Conservation (phyloP, 202 grass and related monocot genomes). For the Eragrostis tef region DNA sequence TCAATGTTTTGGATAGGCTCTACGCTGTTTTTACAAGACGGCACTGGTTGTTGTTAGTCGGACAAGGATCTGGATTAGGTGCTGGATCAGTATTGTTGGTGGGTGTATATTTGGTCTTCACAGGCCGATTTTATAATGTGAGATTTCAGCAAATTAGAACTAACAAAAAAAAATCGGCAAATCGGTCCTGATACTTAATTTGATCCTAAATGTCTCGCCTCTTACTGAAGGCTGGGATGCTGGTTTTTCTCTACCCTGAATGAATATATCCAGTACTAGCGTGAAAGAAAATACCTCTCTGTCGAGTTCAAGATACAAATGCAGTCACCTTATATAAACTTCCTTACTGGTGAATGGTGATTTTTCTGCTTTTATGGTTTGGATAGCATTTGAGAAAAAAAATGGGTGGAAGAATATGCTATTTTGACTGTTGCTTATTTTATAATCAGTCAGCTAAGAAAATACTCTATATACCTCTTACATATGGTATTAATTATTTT, state of each 20-base stretch:
- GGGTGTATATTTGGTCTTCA: neutral
- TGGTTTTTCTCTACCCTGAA: slow-evolving; percentile 13
- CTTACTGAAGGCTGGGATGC: neutral
- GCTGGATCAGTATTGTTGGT: neutral
- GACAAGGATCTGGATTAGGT: neutral
- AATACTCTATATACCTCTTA: neutral
- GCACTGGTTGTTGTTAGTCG: slow-evolving; percentile 15
- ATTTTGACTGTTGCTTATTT: slow-evolving; percentile 19
- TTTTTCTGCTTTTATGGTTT: neutral
- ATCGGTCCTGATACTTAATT: neutral
- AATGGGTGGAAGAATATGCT: neutral
- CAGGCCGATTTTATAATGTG: slow-evolving; percentile 12
- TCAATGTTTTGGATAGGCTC: slow-evolving; percentile 29
- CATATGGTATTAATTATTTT: slow-evolving; percentile 4
- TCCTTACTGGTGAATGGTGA: neutral
- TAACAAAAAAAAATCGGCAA: neutral
- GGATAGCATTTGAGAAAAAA: neutral
- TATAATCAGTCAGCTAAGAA: neutral
- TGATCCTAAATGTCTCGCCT: neutral
- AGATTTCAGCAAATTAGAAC: neutral
- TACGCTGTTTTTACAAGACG: neutral
- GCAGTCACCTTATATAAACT: neutral
- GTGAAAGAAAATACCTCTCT: neutral
- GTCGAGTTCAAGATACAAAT: neutral
- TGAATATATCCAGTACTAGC: slow-evolving; percentile 7